Percentiles rank a stretch among this genome's conserved stretches.
Conservation (phyloP, 148 eudicot genomes). For the Rhododendron kiyosumense region DNA sequence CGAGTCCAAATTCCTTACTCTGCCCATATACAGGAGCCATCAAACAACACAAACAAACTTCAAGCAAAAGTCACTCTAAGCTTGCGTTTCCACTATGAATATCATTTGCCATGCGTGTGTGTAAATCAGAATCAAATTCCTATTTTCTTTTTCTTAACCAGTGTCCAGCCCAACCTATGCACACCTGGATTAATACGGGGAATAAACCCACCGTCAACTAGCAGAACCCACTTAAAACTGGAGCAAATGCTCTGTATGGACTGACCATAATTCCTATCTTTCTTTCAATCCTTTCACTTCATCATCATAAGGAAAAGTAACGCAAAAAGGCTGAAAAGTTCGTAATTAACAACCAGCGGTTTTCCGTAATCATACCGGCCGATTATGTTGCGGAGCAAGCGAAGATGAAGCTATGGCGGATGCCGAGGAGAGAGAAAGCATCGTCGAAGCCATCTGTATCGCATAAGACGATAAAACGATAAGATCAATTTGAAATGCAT, state of each 20-base stretch:
- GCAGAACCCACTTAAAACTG: neutral
- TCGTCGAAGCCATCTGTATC: constrained; percentile 51
- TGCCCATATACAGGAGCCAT: neutral
- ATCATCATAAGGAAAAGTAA: neutral
- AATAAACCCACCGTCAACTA: neutral
- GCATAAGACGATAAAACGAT: neutral
- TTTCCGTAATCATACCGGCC: constrained; percentile 31
- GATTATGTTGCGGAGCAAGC: constrained; percentile 33
- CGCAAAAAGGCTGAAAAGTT: neutral
- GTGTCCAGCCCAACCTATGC: neutral
- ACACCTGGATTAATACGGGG: neutral
- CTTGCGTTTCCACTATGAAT: neutral
- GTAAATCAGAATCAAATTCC: neutral
- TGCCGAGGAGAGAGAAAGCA: constrained; percentile 40
- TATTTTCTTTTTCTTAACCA: neutral
- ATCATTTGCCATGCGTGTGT: neutral
- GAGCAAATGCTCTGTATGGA: neutral
- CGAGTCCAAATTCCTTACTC: neutral
- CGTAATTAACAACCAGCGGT: neutral
- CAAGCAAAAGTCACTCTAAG: neutral
- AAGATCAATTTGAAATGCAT: neutral
- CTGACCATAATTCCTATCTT: neutral
- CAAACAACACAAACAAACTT: neutral
- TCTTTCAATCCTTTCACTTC: neutral
- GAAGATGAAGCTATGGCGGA: constrained; percentile 37